Evolutionary conservation across 768 basidiomycete species (phyloP), one percentile per base, ranked within the genome.

Genomic region (Lentinula lateritia): DNA sequence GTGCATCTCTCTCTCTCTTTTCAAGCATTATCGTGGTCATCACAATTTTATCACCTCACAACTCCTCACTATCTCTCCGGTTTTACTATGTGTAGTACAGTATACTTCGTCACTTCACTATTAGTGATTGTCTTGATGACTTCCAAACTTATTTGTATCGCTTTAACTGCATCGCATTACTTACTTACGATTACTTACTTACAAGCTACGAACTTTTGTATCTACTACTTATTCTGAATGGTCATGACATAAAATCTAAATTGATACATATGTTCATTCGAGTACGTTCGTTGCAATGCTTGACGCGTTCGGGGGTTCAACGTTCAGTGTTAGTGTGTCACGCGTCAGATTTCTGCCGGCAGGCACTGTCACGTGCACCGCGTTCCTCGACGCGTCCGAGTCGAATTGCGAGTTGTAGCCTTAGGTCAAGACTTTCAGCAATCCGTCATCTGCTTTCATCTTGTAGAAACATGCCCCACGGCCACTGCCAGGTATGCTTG

Each of bases 41-140:
- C 20, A 16, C 50, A 36, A 35, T 52, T 36, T n/a, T 20, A 28
- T 35, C 23, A 9, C 28, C n/a, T 0, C 52, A 23, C 52, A 28
- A 28, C 28, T 3, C 3, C 28, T 3, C 28, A 28, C 28, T 28
- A 28, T 32, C 35, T n/a, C 28, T 34, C 52, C 28, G 35, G 13
- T 56, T 36, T 41, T 8, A 13, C 35, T 23, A 8, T 58, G 8
- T 58, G 23, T 35, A 58, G 42, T 58, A 58, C 56, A 28, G 45
- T 46, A 52, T 52, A 58, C 45, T 46, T 58, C 41, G 54, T 43
- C 54, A 39, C 28, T 56, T 56, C 54, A 28, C 54, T 38, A 9
- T 52, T 56, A 56, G 36, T 56, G 54, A 56, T 56, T 58, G 56
- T 58, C 56, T 58, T 58, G 56, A 58, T 58, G 56, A 46, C 56